Base-by-base conservation (phyloP, 768 basidiomycete species). In the Tylopilus sp. region DNA sequence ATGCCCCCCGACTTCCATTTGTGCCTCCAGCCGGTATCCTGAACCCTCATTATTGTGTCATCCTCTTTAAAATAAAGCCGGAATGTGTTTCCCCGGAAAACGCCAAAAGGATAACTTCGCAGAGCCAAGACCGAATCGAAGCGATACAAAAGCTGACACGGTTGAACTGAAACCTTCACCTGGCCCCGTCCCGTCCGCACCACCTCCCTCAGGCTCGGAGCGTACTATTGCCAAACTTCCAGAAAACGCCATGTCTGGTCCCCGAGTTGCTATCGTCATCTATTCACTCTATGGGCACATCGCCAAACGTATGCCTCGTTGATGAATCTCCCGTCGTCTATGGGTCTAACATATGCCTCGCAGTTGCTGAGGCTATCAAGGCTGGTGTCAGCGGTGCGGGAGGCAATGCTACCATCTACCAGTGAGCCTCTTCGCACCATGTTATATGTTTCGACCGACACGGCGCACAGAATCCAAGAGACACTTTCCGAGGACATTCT, bases 401-500 rank as follows among this genome's bases (percentile, higher is more conserved):
- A 13, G 78, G 78, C 14, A 58, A 10, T 14, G 78, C 66, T 4
- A 72, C 70, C 30, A 80, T 79, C 54, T 78, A 71, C 65, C 79
- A 80, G 76, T 78, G 33, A 48, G 78, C 58, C 0, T 48, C 6
- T 43, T 2, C 13, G 22, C n/a, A 6, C 11, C n/a, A 19, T 6
- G 36, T 21, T 16, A 1, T 2, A 16, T 21, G 24, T 7, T 14
- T 31, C 9, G 14, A 49, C 46, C 36, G 12, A 57, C 14, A 4
- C 28, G 8, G 1, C 9, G 5, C 22, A 12, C 26, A 90, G 88
- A 67, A 81, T 95, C 57, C 74, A 87, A 53, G 93, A 96, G 73
- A 96, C 90, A 17, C 85, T 96, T 51, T 70, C 86, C 3, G 69
- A 79, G 17, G 88, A 91, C 25, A 68, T 94, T 49, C 74, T 93